Evolutionary conservation across 176 grass and related monocot species (phyloP).

Genomic region (Aegilops umbellulata): DNA sequence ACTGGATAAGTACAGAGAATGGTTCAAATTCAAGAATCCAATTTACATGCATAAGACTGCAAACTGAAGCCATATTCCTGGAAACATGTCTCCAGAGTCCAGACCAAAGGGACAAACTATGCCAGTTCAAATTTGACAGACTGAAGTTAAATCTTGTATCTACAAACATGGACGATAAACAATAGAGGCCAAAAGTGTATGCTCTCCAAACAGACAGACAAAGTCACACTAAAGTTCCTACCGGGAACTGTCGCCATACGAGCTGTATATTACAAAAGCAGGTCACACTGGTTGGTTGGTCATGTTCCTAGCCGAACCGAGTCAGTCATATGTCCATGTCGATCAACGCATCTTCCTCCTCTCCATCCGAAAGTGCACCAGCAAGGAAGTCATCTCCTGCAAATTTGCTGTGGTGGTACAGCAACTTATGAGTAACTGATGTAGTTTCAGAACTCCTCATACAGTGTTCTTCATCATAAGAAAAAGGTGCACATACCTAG

Average conservation of each 20-base stretch:
- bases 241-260: not conserved
- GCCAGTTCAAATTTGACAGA: not conserved
- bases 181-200: not conserved
- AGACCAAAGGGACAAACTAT: not conserved
- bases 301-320: not conserved
- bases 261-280: conserved; percentile 22
- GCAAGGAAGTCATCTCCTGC: conserved; percentile 56
- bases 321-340: conserved; percentile 93
- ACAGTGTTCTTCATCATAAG: not conserved
- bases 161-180: not conserved
- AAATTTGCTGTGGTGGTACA: conserved; percentile 52
- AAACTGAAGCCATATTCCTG: not conserved
- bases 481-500: conserved; percentile 47
- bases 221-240: conserved; percentile 13
- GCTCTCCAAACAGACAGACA: not conserved
- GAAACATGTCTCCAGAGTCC: not conserved
- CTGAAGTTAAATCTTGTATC: not conserved
- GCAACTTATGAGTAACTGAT: not conserved
- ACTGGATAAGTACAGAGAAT: not conserved
- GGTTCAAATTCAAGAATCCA: not conserved
- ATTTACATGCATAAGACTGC: not conserved
- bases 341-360: conserved; percentile 75
- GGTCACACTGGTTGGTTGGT: conserved; percentile 24
- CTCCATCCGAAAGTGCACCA: conserved; percentile 32
- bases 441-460: not conserved